Base-by-base conservation (phyloP, 108 stramenopile species). In the Skeletonema marinoi region DNA sequence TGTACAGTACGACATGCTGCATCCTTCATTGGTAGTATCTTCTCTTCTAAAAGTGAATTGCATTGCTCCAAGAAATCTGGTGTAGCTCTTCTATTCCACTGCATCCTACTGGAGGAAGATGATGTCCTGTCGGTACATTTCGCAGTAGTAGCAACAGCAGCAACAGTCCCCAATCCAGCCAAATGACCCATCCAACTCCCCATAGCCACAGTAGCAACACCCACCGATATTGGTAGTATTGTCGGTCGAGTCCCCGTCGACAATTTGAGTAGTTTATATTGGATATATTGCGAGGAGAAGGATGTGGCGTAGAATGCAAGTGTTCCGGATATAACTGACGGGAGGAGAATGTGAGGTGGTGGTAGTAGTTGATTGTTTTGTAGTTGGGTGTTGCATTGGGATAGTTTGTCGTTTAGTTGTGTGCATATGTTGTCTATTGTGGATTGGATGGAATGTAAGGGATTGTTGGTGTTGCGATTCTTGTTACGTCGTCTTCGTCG, bases 221-320 rank as follows among this genome's bases (percentile, higher is more conserved):
- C 94, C 21, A 82, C 11, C 7, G 86, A 3, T 2, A 80, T 65
- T 13, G 94, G 89, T 3, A 87, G 4, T 4, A 90, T 50, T 3
- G 76, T 65, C 21, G 82, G 71, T n/a, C 67, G 66, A 11, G 88
- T 92, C 6, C 88, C 92, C 1, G 94, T 95, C 0, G 88, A 89
- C 11, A 95, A 83, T 35, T 90, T 85, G 6, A 94, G 32, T 9
- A 92, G 0, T 51, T 74, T 77, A 42, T 81, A 78, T 75, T 93
- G 90, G 0, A 73, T 32, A 4, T 50, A 66, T 70, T 82, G 81
- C 12, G 74, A 82, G 5, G 73, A 64, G 54, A 71, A 56, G 10
- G 74, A 42, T 14, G 74, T 82, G 3, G 81, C 56, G 46, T 82
- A 71, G 66, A 82, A 82, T 7, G 63, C 63, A 2, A 64, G 32